Evolutionary conservation across 23 red algal genomes (phyloP).

Genomic region (Chondrus crispus): DNA sequence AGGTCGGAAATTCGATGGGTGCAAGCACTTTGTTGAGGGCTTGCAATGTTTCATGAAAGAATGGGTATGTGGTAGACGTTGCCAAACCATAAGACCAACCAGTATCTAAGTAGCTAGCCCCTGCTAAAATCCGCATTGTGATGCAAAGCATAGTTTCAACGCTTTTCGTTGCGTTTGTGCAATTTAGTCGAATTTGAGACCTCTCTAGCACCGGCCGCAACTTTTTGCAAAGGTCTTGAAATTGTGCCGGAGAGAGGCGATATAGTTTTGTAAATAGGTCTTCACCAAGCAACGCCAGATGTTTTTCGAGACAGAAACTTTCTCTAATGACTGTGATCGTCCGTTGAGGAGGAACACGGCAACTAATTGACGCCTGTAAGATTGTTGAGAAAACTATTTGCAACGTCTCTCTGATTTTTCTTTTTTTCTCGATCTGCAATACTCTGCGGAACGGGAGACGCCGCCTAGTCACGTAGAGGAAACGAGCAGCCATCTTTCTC

Average conservation of each 20-base stretch:
- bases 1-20: neutral
- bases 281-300: neutral
- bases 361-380: no score
- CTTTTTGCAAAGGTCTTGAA: neutral
- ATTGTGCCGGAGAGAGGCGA: neutral
- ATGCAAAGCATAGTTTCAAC: neutral
- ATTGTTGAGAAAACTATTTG: no score
- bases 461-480: no score
- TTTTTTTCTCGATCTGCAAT: no score
- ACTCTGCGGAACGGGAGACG: no score
- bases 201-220: neutral
- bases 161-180: neutral
- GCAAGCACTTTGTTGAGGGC: neutral
- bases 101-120: neutral
- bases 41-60: neutral
- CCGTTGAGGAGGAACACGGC: no score
- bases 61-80: neutral
- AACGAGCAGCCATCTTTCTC: no score
- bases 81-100: neutral
- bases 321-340: no score
- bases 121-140: neutral
- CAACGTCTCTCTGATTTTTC: no score
- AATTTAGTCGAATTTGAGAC: neutral
- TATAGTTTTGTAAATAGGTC: neutral
- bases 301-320: neutral